These are phyloP conservation scores for Citrus unshiu DNA, from an alignment of 345 rosid species.

Conservation along the genomic window DNA sequence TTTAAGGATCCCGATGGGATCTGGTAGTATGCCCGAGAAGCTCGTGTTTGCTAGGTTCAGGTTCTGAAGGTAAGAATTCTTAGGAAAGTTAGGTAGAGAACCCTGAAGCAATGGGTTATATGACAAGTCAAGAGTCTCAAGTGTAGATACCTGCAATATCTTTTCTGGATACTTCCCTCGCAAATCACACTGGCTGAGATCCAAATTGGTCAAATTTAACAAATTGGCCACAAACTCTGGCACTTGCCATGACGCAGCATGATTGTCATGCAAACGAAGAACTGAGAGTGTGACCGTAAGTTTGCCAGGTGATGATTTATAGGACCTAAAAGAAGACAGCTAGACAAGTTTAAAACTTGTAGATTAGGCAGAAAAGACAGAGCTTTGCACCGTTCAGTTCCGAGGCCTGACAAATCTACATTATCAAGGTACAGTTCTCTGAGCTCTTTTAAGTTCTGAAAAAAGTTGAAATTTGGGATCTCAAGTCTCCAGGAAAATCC, in stretches of 20 bases:
- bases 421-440: constrained; percentile 27
- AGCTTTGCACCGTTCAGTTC: too few species aligned
- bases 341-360: constrained; percentile 24
- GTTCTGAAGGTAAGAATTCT: too few species aligned
- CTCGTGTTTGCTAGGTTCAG: too few species aligned
- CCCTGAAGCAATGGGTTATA: constrained; percentile 21
- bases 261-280: constrained; percentile 8
- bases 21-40: too few species aligned
- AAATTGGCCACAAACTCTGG: constrained; percentile 29
- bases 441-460: constrained; percentile 16
- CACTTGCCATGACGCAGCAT: constrained; percentile 15
- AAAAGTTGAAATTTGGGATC: constrained; percentile 24
- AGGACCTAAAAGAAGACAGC: constrained; percentile 28
- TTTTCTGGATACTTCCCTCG: constrained; percentile 24
- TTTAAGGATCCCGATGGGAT: too few species aligned
- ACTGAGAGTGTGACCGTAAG: constrained; percentile 13
- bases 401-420: too few species aligned
- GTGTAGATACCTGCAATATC: constrained; percentile 19
- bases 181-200: constrained; percentile 13
- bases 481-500: constrained; percentile 8
- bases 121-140: constrained; percentile 33
- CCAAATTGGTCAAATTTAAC: constrained; percentile 8
- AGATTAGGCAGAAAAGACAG: too few species aligned
- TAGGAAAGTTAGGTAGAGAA: neutral
- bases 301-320: constrained; percentile 9